Percentiles rank a stretch among this genome's conserved stretches.
Evolutionary conservation across 768 basidiomycete species (phyloP).

Genomic region (Agaricus blazei): DNA sequence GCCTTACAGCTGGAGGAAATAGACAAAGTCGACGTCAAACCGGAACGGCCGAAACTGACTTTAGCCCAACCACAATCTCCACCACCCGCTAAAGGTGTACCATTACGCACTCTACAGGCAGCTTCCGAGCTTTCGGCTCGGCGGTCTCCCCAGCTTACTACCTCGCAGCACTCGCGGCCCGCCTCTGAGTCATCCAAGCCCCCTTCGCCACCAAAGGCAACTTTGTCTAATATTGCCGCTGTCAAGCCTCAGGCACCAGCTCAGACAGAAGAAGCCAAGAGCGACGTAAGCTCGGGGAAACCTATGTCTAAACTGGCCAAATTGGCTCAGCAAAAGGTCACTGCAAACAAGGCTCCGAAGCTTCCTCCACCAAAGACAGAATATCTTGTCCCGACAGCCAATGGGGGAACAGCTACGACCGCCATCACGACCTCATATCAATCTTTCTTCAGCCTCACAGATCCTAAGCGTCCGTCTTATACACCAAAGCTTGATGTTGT

Average conservation of each 20-base stretch:
- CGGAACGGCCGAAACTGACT: conserved; percentile 11
- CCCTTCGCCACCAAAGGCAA: background rate
- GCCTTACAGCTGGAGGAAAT: conserved; percentile 58
- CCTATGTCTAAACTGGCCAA: conserved; percentile 46
- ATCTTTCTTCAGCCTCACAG: conserved; percentile 58
- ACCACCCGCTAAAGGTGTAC: conserved; percentile 7
- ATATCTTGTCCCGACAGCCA: conserved; percentile 75
- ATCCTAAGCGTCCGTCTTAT: conserved; percentile 37
- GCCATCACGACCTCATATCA: conserved; percentile 83
- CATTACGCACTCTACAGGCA: background rate
- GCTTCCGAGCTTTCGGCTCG: conserved; percentile 9
- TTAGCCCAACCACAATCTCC: conserved; percentile 16
- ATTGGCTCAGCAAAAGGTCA: conserved; percentile 58
- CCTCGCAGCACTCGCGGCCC: background rate
- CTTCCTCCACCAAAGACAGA: conserved; percentile 51
- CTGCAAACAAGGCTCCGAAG: conserved; percentile 40
- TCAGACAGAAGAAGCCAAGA: background rate
- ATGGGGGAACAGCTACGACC: conserved; percentile 76
- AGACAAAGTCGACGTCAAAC: conserved; percentile 27
- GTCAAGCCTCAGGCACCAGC: background rate
- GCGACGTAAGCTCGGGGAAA: conserved; percentile 10
- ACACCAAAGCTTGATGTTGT: conserved; percentile 40
- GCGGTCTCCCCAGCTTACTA: background rate
- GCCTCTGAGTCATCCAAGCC: background rate
- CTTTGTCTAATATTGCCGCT: background rate